These are phyloP conservation scores for Pseudoperonospora humuli DNA, from an alignment of 352 stramenopile species.

Conservation along the genomic window DNA sequence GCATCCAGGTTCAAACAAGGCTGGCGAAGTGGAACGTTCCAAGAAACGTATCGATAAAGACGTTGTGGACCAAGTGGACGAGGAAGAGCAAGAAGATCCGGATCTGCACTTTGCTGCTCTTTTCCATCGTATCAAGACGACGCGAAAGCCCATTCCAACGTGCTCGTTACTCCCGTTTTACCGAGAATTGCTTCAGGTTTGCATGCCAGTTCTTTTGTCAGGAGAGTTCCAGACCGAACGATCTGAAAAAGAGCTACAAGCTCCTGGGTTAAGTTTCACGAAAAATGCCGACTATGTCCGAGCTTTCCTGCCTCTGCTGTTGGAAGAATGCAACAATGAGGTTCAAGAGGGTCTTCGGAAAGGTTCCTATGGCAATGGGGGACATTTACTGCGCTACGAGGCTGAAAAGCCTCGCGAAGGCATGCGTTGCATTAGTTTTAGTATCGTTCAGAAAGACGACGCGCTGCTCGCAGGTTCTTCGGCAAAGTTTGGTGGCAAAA, in stretches of 20 bases:
- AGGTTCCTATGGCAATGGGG: conserved; percentile 30
- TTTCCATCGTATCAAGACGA: conserved; percentile 79
- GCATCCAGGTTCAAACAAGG: conserved; percentile 27
- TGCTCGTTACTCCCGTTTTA: conserved; percentile 81
- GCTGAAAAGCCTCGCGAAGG: conserved; percentile 73
- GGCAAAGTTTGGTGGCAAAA: conserved; percentile 25
- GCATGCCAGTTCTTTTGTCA: conserved; percentile 64
- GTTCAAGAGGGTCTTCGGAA: conserved; percentile 59
- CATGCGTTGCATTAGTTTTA: conserved; percentile 76
- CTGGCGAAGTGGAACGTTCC: conserved; percentile 5
- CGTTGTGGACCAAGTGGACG: conserved; percentile 18
- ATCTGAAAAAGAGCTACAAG: conserved; percentile 41
- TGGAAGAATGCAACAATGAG: conserved; percentile 82
- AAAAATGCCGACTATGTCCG: conserved; percentile 69
- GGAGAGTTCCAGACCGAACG: conserved; percentile 52
- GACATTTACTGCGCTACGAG: conserved; percentile 70
- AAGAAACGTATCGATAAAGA: conserved; percentile 2
- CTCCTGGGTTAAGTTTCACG: conserved; percentile 51
- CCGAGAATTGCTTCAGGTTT: conserved; percentile 65
- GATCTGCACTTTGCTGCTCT: conserved; percentile 49
- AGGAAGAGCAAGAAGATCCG: conserved; percentile 47
- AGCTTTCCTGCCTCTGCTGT: conserved; percentile 67
- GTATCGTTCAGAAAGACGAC: conserved; percentile 47
- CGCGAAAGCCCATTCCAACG: conserved; percentile 56
- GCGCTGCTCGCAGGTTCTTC: conserved; percentile 17